Base-by-base conservation (phyloP, 2,329 filamentous ascomycete genomes). In the Stemphylium lycopersici region DNA sequence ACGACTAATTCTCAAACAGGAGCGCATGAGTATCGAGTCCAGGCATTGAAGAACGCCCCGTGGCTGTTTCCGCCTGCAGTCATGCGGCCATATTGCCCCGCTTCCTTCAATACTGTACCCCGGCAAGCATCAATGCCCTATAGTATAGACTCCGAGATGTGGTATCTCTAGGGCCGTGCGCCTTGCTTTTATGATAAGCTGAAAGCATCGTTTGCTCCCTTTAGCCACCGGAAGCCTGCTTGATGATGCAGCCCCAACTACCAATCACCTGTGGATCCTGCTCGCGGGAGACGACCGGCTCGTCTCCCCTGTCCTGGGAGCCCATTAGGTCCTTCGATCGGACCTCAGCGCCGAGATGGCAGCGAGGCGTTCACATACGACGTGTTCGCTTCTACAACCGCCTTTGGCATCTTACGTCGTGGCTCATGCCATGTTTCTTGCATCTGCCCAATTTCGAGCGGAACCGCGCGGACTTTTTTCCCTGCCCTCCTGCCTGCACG, bases 281-380 rank as follows among this genome's bases (percentile, higher is more conserved):
- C 38, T 48, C 22, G 40, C 36, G 53, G 61, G 59, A 64, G 59
- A 62, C 59, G 61, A 62, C 40, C 50, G 43, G 50, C 29, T 64
- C 61, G 61, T 64, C 61, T 64, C 61, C 61, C 42, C 38, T 31
- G 34, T 22, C 39, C 41, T 61, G 61, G 61, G 61, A 55, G 55
- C 58, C 50, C 46, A 43, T 48, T 31, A 26, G 47, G 47, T 34
- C 10, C 40, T 24, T 36, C 40, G 29, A 44, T 56, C 31, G 43
- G 44, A 41, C 51, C 45, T 37, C 47, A 51, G 33, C 41, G 34
- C 34, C 40, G 33, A 55, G 24, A 33, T 42, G 42, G 44, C 36
- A 50, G 56, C 50, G 44, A 41, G 16, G 38, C 22, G 39, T 37
- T 37, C 38, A 50, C 18, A 52, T 39, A 31, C 43, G 43, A 38